Evolutionary conservation across 2,329 filamentous ascomycete species (phyloP).

Genomic region (Chlorencoelia australis): DNA sequence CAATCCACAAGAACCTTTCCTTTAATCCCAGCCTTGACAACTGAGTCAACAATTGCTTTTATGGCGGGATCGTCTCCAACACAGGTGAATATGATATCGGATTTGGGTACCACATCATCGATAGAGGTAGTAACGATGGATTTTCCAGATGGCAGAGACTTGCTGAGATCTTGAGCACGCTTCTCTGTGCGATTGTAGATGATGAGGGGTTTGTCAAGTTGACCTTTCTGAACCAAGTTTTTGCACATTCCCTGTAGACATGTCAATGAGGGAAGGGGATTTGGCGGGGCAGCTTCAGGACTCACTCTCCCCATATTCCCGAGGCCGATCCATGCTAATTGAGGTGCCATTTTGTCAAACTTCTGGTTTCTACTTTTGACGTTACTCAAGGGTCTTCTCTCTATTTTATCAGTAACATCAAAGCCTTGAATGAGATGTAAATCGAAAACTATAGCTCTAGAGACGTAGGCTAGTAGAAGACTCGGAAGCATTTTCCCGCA

Average conservation of each 20-base stretch:
- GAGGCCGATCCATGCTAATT: conserved; percentile 69
- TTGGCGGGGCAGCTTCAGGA: conserved; percentile 8
- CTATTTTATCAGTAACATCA: too few species aligned
- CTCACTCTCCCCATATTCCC: conserved; percentile 79
- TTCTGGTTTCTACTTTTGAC: neutral
- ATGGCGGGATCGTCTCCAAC: conserved; percentile 71
- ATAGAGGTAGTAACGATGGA: conserved; percentile 55
- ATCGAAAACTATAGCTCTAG: too few species aligned
- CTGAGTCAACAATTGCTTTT: conserved; percentile 46
- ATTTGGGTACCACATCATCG: conserved; percentile 51
- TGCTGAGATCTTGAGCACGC: conserved; percentile 53
- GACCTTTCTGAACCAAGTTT: conserved; percentile 71
- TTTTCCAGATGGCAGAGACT: conserved; percentile 49
- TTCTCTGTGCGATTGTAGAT: conserved; percentile 70
- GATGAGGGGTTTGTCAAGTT: conserved; percentile 60
- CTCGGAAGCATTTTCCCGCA: too few species aligned
- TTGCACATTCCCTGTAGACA: conserved; percentile 56
- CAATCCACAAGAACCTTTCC: conserved; percentile 79
- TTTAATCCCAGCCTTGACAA: conserved; percentile 45
- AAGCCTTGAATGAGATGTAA: too few species aligned
- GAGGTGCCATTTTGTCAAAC: conserved; percentile 39
- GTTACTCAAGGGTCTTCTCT: neutral
- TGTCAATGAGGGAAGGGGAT: conserved; percentile 2
- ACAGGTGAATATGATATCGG: conserved; percentile 76
- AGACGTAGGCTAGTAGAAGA: too few species aligned